These are phyloP conservation scores for Trametes cubensis DNA, from an alignment of 768 basidiomycete species.

Conservation along the genomic window DNA sequence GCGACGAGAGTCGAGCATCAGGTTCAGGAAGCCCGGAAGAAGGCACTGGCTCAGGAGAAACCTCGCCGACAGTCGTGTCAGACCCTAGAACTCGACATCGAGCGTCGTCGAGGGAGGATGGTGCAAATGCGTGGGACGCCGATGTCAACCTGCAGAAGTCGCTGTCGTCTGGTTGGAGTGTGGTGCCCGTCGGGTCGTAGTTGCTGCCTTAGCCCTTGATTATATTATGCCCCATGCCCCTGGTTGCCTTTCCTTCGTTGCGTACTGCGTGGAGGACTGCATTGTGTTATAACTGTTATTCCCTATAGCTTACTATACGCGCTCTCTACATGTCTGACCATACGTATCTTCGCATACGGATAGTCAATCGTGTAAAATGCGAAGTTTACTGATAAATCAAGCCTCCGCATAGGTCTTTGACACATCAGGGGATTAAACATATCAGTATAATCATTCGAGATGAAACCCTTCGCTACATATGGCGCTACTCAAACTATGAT, in stretches of 20 bases:
- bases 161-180: slow-evolving; percentile 6
- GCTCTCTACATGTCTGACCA: too few relatives aligned
- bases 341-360: too few relatives aligned
- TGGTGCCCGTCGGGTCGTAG: slow-evolving; percentile 20
- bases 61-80: slow-evolving; percentile 28
- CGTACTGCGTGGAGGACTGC: background rate
- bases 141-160: slow-evolving; percentile 16
- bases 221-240: background rate
- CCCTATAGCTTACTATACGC: too few relatives aligned
- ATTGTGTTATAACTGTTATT: background rate
- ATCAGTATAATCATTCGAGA: too few relatives aligned
- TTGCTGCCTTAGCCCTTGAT: background rate
- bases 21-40: slow-evolving; percentile 21
- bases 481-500: too few relatives aligned
- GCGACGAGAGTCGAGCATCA: background rate
- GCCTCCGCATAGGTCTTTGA: too few relatives aligned
- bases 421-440: too few relatives aligned
- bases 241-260: background rate
- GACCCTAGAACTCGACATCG: slow-evolving; percentile 29
- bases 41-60: slow-evolving; percentile 24
- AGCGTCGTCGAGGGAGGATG: slow-evolving; percentile 27
- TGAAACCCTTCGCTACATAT: too few relatives aligned
- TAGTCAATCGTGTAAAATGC: too few relatives aligned
- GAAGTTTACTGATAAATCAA: too few relatives aligned
- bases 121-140: slow-evolving; percentile 24